Conservation (phyloP, 192 early-diverging fungal species). For the Backusella macrospora region DNA sequence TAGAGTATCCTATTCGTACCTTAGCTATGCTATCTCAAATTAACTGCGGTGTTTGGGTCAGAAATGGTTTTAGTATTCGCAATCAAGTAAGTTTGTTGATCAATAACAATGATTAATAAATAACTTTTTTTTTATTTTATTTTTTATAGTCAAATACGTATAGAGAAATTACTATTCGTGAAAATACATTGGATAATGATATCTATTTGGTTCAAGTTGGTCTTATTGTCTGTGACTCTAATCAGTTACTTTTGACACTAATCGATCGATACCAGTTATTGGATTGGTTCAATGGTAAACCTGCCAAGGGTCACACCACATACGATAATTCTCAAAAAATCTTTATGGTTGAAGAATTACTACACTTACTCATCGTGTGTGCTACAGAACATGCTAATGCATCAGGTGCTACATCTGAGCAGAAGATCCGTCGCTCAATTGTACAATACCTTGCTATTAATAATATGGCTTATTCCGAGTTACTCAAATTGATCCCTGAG, state of each 20-base stretch:
- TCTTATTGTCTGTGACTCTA: constrained; percentile 67
- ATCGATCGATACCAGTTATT: constrained; percentile 86
- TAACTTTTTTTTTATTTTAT: constrained; percentile 14
- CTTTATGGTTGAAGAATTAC: constrained; percentile 89
- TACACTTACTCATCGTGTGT: constrained; percentile 83
- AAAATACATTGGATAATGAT: constrained; percentile 89
- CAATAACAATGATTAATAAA: not conserved
- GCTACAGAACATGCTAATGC: constrained; percentile 79
- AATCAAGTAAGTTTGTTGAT: constrained; percentile 49
- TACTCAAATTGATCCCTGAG: constrained; percentile 82
- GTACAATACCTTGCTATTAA: constrained; percentile 77
- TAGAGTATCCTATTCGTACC: constrained; percentile 86
- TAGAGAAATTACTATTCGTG: constrained; percentile 80
- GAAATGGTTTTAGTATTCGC: constrained; percentile 85
- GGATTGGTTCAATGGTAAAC: constrained; percentile 79
- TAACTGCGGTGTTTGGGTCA: constrained; percentile 90
- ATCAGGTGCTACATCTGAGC: constrained; percentile 60
- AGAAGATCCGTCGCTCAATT: constrained; percentile 81
- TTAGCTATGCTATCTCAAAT: constrained; percentile 88
- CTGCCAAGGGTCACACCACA: constrained; percentile 40
- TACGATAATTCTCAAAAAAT: constrained; percentile 75
- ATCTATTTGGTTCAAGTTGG: constrained; percentile 84
- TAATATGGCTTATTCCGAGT: constrained; percentile 79
- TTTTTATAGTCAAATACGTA: constrained; percentile 69
- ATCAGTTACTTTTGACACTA: constrained; percentile 78